Conservation (phyloP, 2,329 filamentous ascomycete genomes). For the Fulvia fulva region DNA sequence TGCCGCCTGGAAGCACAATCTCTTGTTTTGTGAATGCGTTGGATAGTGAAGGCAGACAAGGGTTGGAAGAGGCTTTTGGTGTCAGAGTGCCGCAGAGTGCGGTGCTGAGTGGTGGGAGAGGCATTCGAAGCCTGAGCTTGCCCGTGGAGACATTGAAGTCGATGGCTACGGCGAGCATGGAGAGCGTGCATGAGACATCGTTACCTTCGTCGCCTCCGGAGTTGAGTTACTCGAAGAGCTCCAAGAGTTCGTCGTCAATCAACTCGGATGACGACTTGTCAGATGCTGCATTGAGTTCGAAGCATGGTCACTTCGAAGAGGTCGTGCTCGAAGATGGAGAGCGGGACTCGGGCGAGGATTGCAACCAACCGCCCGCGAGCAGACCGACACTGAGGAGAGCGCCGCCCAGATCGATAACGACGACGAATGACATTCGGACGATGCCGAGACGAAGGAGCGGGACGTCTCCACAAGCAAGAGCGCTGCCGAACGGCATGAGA, state of each 20-base stretch:
- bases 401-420: conserved; percentile 16
- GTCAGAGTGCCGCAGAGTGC: conserved; percentile 17
- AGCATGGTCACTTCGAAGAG: conserved; percentile 85
- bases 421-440: conserved; percentile 6
- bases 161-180: conserved; percentile 16
- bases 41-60: not conserved
- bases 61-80: conserved; percentile 1
- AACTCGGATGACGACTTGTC: conserved; percentile 60
- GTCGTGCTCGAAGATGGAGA: conserved; percentile 70
- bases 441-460: conserved; percentile 11
- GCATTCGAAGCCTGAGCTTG: conserved; percentile 14
- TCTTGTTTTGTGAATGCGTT: not conserved
- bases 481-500: conserved; percentile 17
- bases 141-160: conserved; percentile 5
- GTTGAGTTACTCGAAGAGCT: conserved; percentile 73
- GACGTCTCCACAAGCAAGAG: conserved; percentile 14
- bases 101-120: conserved; percentile 11
- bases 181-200: conserved; percentile 19
- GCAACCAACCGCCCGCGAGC: conserved; percentile 36
- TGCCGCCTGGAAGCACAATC: not conserved
- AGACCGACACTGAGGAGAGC: conserved; percentile 28
- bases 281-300: conserved; percentile 46
- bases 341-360: conserved; percentile 45
- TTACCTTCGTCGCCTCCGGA: conserved; percentile 25
- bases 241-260: conserved; percentile 70